Evolutionary conservation across 164 flowering plant species (phyloP).

Genomic region (Taxillus chinensis): DNA sequence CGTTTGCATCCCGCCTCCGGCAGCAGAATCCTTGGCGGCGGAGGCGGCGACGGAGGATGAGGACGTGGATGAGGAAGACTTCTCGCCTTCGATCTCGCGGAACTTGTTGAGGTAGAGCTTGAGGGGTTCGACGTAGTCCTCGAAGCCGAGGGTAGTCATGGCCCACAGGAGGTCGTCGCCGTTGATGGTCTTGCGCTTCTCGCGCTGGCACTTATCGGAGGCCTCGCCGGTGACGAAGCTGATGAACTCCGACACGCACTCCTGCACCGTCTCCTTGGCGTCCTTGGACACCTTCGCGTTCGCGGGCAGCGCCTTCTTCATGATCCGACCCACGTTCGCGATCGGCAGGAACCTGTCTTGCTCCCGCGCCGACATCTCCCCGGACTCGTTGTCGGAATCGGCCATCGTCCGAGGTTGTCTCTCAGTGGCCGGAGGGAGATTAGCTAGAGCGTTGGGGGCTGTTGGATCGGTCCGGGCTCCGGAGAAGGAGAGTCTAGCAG

Average conservation of each 20-base stretch:
- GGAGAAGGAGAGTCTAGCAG: too few species aligned
- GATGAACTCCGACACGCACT: slow-evolving; percentile 47
- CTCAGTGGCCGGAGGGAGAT: too few species aligned
- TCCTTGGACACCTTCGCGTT: slow-evolving; percentile 44
- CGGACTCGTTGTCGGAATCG: slow-evolving; percentile 36
- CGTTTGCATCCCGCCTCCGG: too few species aligned
- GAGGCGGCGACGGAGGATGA: too few species aligned
- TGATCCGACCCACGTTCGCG: slow-evolving; percentile 36
- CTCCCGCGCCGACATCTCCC: slow-evolving; percentile 19
- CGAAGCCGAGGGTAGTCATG: slow-evolving; percentile 38
- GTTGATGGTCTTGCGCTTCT: slow-evolving; percentile 47
- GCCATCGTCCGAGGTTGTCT: slow-evolving; percentile 12
- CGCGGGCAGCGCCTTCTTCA: slow-evolving; percentile 36
- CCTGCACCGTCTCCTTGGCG: slow-evolving; percentile 43
- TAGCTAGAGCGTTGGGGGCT: too few species aligned
- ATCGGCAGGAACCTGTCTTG: slow-evolving; percentile 33
- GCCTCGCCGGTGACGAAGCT: slow-evolving; percentile 47
- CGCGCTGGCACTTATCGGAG: slow-evolving; percentile 41
- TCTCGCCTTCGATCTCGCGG: slow-evolving; percentile 37
- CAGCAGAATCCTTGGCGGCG: too few species aligned
- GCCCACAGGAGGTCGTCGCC: slow-evolving; percentile 43
- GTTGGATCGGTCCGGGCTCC: too few species aligned
- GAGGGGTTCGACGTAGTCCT: slow-evolving; percentile 36
- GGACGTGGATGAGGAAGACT: background rate
- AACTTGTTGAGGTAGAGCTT: slow-evolving; percentile 34